Evolutionary conservation across 768 basidiomycete genomes (phyloP).

Genomic region (Termitomyces sp.): DNA sequence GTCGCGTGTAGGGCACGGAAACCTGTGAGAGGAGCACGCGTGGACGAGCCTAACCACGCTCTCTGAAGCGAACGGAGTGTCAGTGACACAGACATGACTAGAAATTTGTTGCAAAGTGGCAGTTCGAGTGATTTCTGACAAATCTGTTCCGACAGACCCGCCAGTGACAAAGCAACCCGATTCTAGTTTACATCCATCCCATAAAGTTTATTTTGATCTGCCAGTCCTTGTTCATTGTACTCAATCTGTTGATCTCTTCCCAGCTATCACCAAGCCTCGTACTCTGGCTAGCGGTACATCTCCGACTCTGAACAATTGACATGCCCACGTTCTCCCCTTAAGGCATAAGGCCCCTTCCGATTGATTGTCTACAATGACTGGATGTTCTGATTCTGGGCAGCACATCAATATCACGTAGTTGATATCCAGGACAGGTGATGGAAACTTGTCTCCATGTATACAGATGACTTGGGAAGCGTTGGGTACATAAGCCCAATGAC

Average conservation of each 20-base stretch:
- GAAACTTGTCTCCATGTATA: conserved; percentile 7
- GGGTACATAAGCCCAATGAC: not conserved
- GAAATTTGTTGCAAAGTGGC: not conserved
- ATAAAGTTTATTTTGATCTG: not conserved
- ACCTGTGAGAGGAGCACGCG: not conserved
- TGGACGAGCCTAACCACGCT: not conserved
- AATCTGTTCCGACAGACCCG: not conserved
- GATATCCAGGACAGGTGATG: not conserved
- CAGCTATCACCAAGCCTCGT: not conserved
- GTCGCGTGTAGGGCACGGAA: conserved; percentile 36
- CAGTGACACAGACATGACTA: conserved; percentile 4
- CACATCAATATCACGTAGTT: not conserved
- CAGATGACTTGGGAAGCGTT: not conserved
- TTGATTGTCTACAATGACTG: not conserved
- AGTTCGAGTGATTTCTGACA: not conserved
- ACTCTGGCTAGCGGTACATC: no score
- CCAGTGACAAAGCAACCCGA: not conserved
- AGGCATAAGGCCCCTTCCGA: not conserved
- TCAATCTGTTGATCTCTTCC: not conserved
- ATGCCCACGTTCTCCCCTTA: not conserved
- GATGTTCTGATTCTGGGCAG: not conserved
- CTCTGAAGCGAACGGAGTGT: conserved; percentile 5
- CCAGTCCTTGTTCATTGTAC: not conserved
- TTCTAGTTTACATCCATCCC: not conserved
- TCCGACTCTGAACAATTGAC: not conserved